These are phyloP conservation scores for Apiotrichum gracile DNA, from an alignment of 1,284 basidiomycete species.

Conservation along the genomic window DNA sequence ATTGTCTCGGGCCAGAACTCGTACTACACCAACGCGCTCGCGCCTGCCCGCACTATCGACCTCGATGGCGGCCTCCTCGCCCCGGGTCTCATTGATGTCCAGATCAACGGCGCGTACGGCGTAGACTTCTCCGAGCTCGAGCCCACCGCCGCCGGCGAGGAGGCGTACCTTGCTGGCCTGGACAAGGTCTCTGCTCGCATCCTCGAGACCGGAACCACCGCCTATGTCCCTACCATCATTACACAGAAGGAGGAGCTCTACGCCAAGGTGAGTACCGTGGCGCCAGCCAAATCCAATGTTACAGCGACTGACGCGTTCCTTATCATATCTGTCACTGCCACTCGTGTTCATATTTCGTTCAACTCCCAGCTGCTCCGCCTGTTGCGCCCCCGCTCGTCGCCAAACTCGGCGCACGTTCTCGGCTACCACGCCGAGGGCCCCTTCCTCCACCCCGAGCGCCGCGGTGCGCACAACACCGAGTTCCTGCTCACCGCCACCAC, in stretches of 20 bases:
- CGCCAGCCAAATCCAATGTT: background rate
- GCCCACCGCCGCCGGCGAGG: constrained; percentile 61
- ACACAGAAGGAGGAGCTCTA: constrained; percentile 39
- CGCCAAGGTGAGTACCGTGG: constrained; percentile 50
- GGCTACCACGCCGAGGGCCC: constrained; percentile 89
- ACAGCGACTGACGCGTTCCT: too few species aligned
- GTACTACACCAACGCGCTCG: constrained; percentile 20
- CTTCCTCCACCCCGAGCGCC: constrained; percentile 63
- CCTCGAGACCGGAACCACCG: constrained; percentile 80
- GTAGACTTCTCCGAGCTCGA: constrained; percentile 72
- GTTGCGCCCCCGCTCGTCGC: constrained; percentile 30
- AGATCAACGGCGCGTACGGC: constrained; percentile 68
- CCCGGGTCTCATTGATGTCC: constrained; percentile 73
- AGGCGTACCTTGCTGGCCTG: constrained; percentile 61
- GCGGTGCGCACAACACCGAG: constrained; percentile 69
- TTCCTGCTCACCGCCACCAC: constrained; percentile 58
- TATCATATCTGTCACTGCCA: background rate
- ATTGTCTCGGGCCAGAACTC: constrained; percentile 34
- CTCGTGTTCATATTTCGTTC: constrained; percentile 15
- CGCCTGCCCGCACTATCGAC: constrained; percentile 25
- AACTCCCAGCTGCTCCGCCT: constrained; percentile 50
- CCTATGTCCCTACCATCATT: constrained; percentile 66
- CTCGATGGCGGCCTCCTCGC: constrained; percentile 65
- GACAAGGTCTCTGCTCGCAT: constrained; percentile 66
- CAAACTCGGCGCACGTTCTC: constrained; percentile 57